Conservation (phyloP, 345 rosid genomes). For the Cochlearia excelsa region DNA sequence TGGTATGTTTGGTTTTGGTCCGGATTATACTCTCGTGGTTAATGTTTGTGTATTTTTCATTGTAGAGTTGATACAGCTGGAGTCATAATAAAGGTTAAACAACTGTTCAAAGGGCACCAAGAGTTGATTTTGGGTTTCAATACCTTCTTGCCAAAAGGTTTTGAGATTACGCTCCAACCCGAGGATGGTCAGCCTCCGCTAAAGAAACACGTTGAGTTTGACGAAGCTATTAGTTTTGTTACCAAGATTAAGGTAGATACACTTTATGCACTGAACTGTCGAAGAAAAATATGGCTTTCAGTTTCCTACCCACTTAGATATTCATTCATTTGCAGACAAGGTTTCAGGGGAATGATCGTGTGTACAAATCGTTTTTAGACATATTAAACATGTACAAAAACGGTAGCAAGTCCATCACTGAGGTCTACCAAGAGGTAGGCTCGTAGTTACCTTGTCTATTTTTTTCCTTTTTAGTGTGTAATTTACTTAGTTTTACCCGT, state of each 20-base stretch:
- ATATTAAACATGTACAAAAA: constrained; percentile 90
- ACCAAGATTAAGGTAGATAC: constrained; percentile 79
- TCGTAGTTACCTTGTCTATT: constrained; percentile 17
- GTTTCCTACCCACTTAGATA: not conserved
- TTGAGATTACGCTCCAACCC: constrained; percentile 72
- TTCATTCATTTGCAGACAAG: constrained; percentile 57
- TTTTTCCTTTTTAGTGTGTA: constrained; percentile 5
- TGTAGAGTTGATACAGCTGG: constrained; percentile 87
- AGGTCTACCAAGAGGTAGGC: constrained; percentile 83
- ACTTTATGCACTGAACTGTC: not conserved
- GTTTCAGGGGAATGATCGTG: constrained; percentile 93
- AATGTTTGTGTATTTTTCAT: constrained; percentile 15
- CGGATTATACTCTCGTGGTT: not conserved
- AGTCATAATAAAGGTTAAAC: constrained; percentile 89
- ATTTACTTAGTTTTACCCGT: constrained; percentile 1
- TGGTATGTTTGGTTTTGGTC: not conserved
- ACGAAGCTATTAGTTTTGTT: constrained; percentile 92
- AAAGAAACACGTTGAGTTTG: constrained; percentile 94
- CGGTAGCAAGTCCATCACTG: constrained; percentile 83
- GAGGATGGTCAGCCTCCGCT: constrained; percentile 66
- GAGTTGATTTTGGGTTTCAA: constrained; percentile 91
- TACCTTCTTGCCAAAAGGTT: constrained; percentile 95
- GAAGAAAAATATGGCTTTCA: too few species aligned
- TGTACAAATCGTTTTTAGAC: constrained; percentile 89
- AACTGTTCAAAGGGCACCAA: constrained; percentile 81